Percentiles rank a stretch among this genome's conserved stretches.
phyloP scores from a whole-genome alignment of 2,329 filamentous ascomycete genomes.

The Diplodia intermedia region DNA sequence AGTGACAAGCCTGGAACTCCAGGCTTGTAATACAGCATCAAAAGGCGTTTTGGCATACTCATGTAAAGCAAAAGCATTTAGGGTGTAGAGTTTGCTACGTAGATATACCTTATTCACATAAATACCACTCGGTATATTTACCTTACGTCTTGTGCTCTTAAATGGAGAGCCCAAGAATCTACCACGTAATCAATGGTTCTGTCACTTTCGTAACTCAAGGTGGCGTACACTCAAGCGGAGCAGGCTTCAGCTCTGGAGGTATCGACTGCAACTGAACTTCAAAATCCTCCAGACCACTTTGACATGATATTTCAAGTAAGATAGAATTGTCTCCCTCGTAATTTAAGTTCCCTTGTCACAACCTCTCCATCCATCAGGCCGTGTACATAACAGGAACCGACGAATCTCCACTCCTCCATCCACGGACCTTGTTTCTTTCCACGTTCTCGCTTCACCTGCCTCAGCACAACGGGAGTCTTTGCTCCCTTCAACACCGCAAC shows the following conservation, averaged over 20 bases:
- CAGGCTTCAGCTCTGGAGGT: too few relatives aligned
- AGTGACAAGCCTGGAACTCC: neutral
- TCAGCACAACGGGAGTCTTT: constrained; percentile 19
- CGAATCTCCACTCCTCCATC: neutral
- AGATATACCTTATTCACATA: neutral
- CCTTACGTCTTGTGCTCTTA: neutral
- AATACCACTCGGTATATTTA: neutral
- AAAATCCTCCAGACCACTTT: too few relatives aligned
- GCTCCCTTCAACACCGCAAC: constrained; percentile 17
- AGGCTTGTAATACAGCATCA: neutral
- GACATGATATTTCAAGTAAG: too few relatives aligned
- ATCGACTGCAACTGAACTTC: too few relatives aligned
- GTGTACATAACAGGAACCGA: constrained; percentile 24
- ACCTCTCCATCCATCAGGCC: constrained; percentile 25
- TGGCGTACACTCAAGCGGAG: too few relatives aligned
- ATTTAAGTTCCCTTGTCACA: neutral
- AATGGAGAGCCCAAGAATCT: neutral
- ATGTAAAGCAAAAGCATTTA: neutral
- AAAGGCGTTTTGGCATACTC: neutral
- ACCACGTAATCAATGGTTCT: too few relatives aligned
- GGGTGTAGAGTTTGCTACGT: neutral
- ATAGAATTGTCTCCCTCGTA: too few relatives aligned
- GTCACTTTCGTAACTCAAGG: too few relatives aligned
- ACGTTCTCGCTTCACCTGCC: neutral
- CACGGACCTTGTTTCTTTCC: too few relatives aligned